These are phyloP conservation scores for Saitozyma sp. DNA, from an alignment of 768 basidiomycete genomes.

Conservation along the genomic window DNA sequence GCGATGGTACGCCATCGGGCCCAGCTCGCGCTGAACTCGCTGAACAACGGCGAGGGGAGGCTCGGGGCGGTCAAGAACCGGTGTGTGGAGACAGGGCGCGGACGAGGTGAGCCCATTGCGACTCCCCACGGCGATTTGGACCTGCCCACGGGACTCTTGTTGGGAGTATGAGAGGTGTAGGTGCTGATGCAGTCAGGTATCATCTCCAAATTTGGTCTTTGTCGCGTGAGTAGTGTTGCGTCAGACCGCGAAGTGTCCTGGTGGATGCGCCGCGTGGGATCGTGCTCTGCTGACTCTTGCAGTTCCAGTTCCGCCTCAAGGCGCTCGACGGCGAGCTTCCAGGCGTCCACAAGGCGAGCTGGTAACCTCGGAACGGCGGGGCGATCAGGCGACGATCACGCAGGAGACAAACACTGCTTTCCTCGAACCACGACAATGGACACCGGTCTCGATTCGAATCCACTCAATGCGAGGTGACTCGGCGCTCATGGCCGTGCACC, in stretches of 20 bases:
- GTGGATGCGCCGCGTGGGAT: background rate
- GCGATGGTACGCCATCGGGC: conserved; percentile 88
- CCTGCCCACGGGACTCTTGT: background rate
- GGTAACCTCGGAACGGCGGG: conserved; percentile 57
- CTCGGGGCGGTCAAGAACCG: conserved; percentile 88
- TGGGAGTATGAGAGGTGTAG: background rate
- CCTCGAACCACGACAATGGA: too few relatives aligned
- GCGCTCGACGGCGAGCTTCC: conserved; percentile 78
- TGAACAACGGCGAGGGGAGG: conserved; percentile 70
- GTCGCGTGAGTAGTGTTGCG: conserved; percentile 60
- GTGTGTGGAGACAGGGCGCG: conserved; percentile 79
- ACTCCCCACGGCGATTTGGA: background rate
- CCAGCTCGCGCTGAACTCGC: conserved; percentile 86
- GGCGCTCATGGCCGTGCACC: background rate
- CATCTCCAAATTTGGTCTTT: conserved; percentile 83
- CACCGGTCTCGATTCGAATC: too few relatives aligned
- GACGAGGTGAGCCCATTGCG: conserved; percentile 61
- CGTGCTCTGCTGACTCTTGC: conserved; percentile 13
- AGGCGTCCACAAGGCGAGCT: conserved; percentile 88
- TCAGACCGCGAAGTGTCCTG: background rate
- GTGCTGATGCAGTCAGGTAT: conserved; percentile 50
- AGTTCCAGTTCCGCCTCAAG: conserved; percentile 90
- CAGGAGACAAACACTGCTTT: background rate
- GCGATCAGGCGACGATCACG: background rate
- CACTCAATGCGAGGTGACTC: background rate